phyloP scores from a whole-genome alignment of 2,329 filamentous ascomycete species.

The Sporothrix humicola region DNA sequence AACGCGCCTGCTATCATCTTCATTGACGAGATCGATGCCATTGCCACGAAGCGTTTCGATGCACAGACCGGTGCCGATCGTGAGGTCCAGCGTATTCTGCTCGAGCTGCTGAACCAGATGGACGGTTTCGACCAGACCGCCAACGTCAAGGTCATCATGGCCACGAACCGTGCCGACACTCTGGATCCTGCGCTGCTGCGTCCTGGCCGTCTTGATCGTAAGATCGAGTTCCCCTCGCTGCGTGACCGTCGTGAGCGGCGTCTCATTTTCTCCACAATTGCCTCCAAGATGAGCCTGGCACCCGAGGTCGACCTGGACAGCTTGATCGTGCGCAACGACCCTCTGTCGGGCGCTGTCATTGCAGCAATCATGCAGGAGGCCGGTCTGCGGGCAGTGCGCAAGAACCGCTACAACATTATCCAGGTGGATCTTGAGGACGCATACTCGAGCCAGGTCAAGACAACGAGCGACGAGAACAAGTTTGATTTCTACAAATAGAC shows the following conservation, averaged over 20 bases:
- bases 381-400: constrained; percentile 88
- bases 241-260: constrained; percentile 92
- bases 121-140: constrained; percentile 98
- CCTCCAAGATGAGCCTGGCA: constrained; percentile 93
- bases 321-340: constrained; percentile 95
- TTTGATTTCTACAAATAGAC: constrained; percentile 89
- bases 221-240: constrained; percentile 98
- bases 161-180: constrained; percentile 96
- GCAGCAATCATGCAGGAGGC: constrained; percentile 99
- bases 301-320: constrained; percentile 97
- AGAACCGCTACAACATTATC: constrained; percentile 99
- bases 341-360: constrained; percentile 92
- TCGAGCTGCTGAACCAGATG: constrained; percentile 99
- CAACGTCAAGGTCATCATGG: constrained; percentile 99
- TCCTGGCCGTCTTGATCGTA: constrained; percentile 92
- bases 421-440: constrained; percentile 96
- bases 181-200: constrained; percentile 93
- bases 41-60: constrained; percentile 98
- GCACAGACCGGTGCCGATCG: constrained; percentile 97
- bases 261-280: constrained; percentile 97
- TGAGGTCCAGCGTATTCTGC: constrained; percentile 96
- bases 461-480: constrained; percentile 67
- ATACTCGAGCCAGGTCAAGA: constrained; percentile 96
- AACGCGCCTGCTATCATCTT: constrained; percentile 99
- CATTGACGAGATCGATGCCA: constrained; percentile 99